Conservation (phyloP, 2,329 filamentous ascomycete genomes). For the Pseudogymnoascus sp. region DNA sequence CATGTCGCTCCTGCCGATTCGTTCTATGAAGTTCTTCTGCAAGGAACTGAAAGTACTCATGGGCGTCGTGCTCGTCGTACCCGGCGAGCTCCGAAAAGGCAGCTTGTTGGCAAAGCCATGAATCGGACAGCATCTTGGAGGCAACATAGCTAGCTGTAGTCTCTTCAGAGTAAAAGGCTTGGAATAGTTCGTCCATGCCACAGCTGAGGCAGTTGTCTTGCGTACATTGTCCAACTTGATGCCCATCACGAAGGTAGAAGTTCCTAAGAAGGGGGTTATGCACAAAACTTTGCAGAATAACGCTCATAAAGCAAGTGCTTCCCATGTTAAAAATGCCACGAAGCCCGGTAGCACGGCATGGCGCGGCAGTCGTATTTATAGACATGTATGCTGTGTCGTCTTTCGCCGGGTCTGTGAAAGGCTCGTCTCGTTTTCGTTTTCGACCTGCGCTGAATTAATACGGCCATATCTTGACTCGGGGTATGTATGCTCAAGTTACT, state of each 20-base stretch:
- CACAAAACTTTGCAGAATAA: conserved; percentile 86
- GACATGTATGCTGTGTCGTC: conserved; percentile 73
- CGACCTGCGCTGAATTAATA: conserved; percentile 40
- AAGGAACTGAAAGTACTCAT: conserved; percentile 95
- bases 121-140: conserved; percentile 79
- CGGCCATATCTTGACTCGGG: background rate
- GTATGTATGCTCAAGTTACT: conserved; percentile 39
- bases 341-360: conserved; percentile 80
- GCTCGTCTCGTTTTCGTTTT: conserved; percentile 70
- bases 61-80: conserved; percentile 92
- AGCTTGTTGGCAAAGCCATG: conserved; percentile 78
- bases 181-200: conserved; percentile 68
- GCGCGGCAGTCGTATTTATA: conserved; percentile 69
- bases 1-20: conserved; percentile 58
- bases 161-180: conserved; percentile 64
- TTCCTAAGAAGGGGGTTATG: conserved; percentile 89
- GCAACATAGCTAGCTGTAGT: conserved; percentile 86
- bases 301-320: conserved; percentile 98
- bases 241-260: conserved; percentile 87
- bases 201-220: conserved; percentile 58
- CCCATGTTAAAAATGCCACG: conserved; percentile 95
- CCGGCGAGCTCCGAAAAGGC: conserved; percentile 72
- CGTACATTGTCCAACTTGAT: conserved; percentile 69
- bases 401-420: conserved; percentile 56
- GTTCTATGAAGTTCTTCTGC: conserved; percentile 84